These are phyloP conservation scores for Penicillium malachiteum DNA, from an alignment of 495 filamentous ascomycete species.

Conservation along the genomic window DNA sequence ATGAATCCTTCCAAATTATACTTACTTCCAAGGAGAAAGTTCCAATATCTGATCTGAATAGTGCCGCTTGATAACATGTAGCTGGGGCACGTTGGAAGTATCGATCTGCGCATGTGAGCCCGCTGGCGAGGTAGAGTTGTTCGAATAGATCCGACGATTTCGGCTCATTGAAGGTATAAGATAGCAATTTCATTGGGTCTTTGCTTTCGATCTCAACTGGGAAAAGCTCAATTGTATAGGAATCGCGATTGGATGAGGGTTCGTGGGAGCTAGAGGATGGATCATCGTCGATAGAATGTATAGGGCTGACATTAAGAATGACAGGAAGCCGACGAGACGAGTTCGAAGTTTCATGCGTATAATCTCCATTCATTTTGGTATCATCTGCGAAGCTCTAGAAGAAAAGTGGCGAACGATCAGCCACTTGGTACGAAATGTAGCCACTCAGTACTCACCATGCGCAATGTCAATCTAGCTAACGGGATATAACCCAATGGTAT, in stretches of 20 bases:
- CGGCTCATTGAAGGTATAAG: constrained; percentile 16
- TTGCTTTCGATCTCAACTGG: constrained; percentile 6
- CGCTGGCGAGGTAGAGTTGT: constrained; percentile 20
- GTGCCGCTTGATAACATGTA: constrained; percentile 36
- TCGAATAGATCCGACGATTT: constrained; percentile 18
- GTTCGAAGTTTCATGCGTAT: neutral
- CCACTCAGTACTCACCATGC: constrained; percentile 29
- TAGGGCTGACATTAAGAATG: neutral
- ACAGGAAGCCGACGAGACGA: constrained; percentile 19
- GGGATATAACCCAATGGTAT: constrained; percentile 38
- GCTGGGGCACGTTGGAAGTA: constrained; percentile 21
- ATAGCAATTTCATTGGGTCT: constrained; percentile 14
- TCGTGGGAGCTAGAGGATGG: neutral
- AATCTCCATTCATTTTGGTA: neutral
- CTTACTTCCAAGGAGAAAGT: constrained; percentile 29
- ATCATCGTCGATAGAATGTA: neutral
- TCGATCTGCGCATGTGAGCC: constrained; percentile 27
- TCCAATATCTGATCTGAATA: constrained; percentile 17
- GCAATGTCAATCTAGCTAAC: constrained; percentile 32
- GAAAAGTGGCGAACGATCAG: constrained; percentile 11
- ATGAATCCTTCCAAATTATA: constrained; percentile 41
- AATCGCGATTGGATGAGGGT: neutral
- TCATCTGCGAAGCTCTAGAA: constrained; percentile 20
- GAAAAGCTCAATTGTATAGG: constrained; percentile 20
- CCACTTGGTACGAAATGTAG: neutral